Percentiles rank a stretch among this genome's conserved stretches.
Evolutionary conservation across 169 alveolate species (phyloP).

Genomic region (Cryptosporidium meleagridis): DNA sequence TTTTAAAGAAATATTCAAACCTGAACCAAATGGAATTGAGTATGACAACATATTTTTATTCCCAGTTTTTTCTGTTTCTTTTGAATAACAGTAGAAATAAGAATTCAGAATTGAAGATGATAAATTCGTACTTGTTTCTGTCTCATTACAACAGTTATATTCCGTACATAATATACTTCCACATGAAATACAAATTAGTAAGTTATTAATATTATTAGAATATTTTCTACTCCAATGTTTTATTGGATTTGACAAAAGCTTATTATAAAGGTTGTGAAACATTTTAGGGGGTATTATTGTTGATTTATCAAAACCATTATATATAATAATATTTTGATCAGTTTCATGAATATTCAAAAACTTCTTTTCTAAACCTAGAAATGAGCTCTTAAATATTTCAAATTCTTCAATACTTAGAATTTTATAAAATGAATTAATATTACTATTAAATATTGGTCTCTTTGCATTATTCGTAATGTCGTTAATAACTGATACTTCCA

Average conservation of each 20-base stretch:
- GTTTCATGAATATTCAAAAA: not conserved
- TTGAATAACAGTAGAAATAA: constrained; percentile 25
- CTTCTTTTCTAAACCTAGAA: not conserved
- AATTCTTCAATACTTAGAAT: not conserved
- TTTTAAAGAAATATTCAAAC: constrained; percentile 2
- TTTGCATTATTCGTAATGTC: not conserved
- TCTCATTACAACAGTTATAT: constrained; percentile 42
- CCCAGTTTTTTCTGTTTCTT: not conserved
- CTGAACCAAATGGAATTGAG: constrained; percentile 60
- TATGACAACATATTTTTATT: not conserved
- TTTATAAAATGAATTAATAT: constrained; percentile 12
- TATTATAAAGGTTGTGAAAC: constrained; percentile 45
- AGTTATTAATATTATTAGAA: constrained; percentile 2
- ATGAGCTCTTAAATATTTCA: not conserved
- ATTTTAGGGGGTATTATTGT: constrained; percentile 21
- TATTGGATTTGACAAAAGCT: constrained; percentile 31
- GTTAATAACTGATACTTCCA: not conserved
- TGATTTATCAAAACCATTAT: constrained; percentile 4
- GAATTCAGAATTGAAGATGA: constrained; percentile 9
- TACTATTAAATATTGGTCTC: not conserved
- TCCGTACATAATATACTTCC: constrained; percentile 52
- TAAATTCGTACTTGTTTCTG: constrained; percentile 5
- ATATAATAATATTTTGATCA: not conserved
- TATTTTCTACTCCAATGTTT: constrained; percentile 26
- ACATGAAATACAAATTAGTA: constrained; percentile 35